Evolutionary conservation across 352 stramenopile species (phyloP).

Genomic region (Blastocystis sp.): DNA sequence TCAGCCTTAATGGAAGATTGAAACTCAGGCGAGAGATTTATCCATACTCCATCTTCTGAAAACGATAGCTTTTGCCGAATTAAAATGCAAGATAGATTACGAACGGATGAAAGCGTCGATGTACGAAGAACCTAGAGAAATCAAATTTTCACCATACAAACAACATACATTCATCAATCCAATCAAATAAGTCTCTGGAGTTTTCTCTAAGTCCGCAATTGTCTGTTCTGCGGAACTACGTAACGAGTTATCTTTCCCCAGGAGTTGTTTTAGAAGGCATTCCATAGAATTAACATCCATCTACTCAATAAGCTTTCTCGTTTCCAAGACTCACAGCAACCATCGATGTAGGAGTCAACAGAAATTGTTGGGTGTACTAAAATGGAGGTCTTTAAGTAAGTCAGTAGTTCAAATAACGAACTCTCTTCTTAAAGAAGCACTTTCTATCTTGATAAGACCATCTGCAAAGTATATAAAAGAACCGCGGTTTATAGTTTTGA

Average conservation of each 20-base stretch:
- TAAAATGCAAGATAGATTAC: slow-evolving; percentile 56
- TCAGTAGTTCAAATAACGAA: background rate
- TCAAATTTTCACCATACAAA: background rate
- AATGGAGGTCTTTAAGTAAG: background rate
- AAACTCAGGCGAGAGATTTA: background rate
- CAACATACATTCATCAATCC: slow-evolving; percentile 20
- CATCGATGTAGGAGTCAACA: background rate
- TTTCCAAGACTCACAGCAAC: background rate
- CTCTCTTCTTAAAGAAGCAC: background rate
- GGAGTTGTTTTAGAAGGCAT: slow-evolving; percentile 28
- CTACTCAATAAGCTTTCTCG: background rate
- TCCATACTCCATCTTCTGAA: slow-evolving; percentile 27
- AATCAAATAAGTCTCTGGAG: slow-evolving; percentile 37
- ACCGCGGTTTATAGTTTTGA: background rate
- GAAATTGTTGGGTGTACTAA: background rate
- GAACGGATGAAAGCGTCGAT: slow-evolving; percentile 30
- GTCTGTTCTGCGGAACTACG: background rate
- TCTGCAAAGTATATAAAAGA: background rate
- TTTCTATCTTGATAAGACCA: background rate
- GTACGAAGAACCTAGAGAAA: slow-evolving; percentile 22
- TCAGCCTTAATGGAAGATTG: slow-evolving; percentile 36
- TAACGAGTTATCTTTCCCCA: slow-evolving; percentile 14
- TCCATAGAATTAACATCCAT: slow-evolving; percentile 40
- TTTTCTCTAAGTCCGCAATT: slow-evolving; percentile 35
- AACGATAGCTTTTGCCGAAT: slow-evolving; percentile 54